A percentile compares a stretch with the other conserved stretches of the same genome.
phyloP scores from a whole-genome alignment of 139 green algal genomes.

The Tetradesmus obliquus region DNA sequence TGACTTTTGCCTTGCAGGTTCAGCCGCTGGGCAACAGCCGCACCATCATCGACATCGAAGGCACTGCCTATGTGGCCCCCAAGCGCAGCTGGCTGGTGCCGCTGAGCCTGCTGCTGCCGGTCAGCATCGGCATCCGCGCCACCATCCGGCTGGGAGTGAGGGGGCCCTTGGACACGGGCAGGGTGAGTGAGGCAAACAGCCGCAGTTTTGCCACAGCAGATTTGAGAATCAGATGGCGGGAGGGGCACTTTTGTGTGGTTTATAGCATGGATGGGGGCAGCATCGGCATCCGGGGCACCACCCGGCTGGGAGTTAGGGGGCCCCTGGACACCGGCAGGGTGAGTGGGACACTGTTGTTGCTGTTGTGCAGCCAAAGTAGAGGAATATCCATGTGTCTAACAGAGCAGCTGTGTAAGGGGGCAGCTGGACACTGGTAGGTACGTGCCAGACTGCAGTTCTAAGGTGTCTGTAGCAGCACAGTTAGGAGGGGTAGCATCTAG shows the following conservation, averaged over 20 bases:
- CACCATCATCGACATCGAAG: constrained; percentile 17
- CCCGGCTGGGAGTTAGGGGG: constrained; percentile 36
- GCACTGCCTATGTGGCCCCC: not conserved
- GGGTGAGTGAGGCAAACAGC: constrained; percentile 12
- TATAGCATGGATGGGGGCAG: too few relatives aligned
- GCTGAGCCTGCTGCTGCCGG: constrained; percentile 30
- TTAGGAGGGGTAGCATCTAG: too few relatives aligned
- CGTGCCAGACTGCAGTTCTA: too few relatives aligned
- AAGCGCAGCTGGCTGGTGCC: constrained; percentile 32
- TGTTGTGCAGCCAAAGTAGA: too few relatives aligned
- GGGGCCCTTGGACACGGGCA: constrained; percentile 20
- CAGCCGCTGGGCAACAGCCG: not conserved
- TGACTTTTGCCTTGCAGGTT: not conserved
- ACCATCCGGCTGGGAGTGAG: constrained; percentile 45
- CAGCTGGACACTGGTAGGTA: too few relatives aligned
- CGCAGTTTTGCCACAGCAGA: not conserved
- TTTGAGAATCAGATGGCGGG: too few relatives aligned
- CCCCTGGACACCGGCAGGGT: constrained; percentile 32
- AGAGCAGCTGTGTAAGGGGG: too few relatives aligned
- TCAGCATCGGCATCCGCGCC: constrained; percentile 10
- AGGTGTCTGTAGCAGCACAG: too few relatives aligned
- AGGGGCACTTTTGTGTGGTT: too few relatives aligned
- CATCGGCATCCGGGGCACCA: constrained; percentile 33
- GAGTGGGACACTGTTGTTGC: not conserved
- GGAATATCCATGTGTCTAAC: not conserved